phyloP scores from a whole-genome alignment of 331 rosid genomes.

The Phaseolus coccineus region DNA sequence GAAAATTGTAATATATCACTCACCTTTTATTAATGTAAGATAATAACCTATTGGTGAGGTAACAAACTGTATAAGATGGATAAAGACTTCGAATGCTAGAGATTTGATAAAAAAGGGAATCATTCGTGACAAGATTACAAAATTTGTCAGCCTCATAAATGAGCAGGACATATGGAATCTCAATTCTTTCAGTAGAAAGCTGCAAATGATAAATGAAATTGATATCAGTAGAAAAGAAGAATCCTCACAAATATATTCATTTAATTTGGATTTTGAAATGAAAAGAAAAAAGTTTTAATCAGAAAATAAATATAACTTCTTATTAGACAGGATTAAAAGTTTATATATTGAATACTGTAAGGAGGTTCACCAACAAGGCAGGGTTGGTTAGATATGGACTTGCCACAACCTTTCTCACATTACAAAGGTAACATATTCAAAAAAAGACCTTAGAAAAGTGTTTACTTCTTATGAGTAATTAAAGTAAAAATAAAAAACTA shows the following conservation, averaged over 20 bases:
- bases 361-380: neutral
- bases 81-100: slow-evolving; percentile 67
- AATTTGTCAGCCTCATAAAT: slow-evolving; percentile 80
- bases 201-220: slow-evolving; percentile 54
- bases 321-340: neutral
- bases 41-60: slow-evolving; percentile 80
- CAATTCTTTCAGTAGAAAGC: slow-evolving; percentile 62
- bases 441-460: neutral
- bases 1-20: slow-evolving; percentile 38
- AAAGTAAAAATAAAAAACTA: neutral
- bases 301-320: slow-evolving; percentile 17
- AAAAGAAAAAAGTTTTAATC: slow-evolving; percentile 9
- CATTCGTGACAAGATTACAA: slow-evolving; percentile 68
- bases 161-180: slow-evolving; percentile 74
- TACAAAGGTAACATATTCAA: neutral
- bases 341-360: neutral
- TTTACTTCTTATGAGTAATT: neutral
- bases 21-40: slow-evolving; percentile 85
- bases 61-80: slow-evolving; percentile 84
- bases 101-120: slow-evolving; percentile 66
- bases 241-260: slow-evolving; percentile 29
- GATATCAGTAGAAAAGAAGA: slow-evolving; percentile 34
- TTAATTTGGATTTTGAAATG: neutral
- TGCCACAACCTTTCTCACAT: neutral
- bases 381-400: neutral